A percentile compares a stretch with the other conserved stretches of the same genome.
phyloP scores from a whole-genome alignment of 208 protist species.

The Endotrypanum monterogeii region DNA sequence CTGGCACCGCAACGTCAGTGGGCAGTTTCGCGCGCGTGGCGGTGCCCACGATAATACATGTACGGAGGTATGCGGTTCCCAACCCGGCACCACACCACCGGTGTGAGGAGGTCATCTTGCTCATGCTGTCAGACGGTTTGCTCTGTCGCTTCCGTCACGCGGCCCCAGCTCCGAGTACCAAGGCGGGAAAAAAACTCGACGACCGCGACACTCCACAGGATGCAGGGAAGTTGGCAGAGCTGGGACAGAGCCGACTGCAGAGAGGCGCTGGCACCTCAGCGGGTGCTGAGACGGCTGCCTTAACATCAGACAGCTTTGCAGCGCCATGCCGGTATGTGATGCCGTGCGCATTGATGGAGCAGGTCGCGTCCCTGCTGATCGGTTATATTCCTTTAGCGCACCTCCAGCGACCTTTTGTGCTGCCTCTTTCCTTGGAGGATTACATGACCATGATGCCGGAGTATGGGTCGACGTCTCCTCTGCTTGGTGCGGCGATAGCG shows the following conservation, averaged over 20 bases:
- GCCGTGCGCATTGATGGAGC: conserved; percentile 73
- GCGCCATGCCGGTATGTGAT: conserved; percentile 22
- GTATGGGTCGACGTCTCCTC: conserved; percentile 20
- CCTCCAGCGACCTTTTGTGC: conserved; percentile 63
- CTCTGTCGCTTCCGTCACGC: conserved; percentile 45
- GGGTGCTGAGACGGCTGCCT: background rate
- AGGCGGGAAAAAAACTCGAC: background rate
- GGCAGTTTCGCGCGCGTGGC: background rate
- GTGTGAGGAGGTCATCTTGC: conserved; percentile 55
- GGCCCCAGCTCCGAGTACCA: background rate
- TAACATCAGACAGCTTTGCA: background rate
- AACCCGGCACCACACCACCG: conserved; percentile 28
- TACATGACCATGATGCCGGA: conserved; percentile 80
- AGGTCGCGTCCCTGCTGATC: conserved; percentile 49
- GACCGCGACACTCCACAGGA: background rate
- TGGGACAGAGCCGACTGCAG: background rate
- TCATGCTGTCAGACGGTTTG: conserved; percentile 67
- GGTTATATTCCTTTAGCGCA: conserved; percentile 63
- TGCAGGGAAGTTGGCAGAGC: background rate
- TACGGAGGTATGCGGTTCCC: conserved; percentile 18
- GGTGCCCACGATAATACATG: conserved; percentile 24
- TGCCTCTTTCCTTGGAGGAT: conserved; percentile 61
- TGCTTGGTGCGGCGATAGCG: conserved; percentile 21
- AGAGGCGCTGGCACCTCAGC: background rate
- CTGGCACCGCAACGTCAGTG: background rate